These are phyloP conservation scores for Lichtheimia hyalospora DNA, from an alignment of 371 early-diverging fungal genomes.

Conservation along the genomic window DNA sequence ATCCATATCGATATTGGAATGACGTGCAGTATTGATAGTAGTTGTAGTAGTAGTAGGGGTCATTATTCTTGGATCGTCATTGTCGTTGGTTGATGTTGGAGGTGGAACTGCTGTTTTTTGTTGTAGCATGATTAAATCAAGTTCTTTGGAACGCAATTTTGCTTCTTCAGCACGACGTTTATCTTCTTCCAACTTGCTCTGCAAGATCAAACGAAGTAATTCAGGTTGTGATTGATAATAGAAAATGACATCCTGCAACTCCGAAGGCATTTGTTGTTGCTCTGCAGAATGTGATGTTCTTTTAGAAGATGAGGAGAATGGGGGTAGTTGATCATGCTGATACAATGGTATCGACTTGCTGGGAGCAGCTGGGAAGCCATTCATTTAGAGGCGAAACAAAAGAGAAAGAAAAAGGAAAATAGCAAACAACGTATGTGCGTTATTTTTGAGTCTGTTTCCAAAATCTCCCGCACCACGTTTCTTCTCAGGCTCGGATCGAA, in stretches of 20 bases:
- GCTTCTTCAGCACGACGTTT: constrained; percentile 46
- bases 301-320: too few relatives aligned
- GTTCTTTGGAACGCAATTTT: constrained; percentile 40
- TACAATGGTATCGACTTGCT: too few relatives aligned
- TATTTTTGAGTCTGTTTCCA: too few relatives aligned
- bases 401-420: too few relatives aligned
- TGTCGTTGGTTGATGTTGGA: not conserved
- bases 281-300: too few relatives aligned
- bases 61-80: too few relatives aligned
- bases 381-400: too few relatives aligned
- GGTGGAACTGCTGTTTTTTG: constrained; percentile 8
- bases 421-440: too few relatives aligned
- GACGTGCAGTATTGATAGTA: not conserved
- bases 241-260: constrained; percentile 51
- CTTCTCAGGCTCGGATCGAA: too few relatives aligned
- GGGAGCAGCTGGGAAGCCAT: too few relatives aligned
- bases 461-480: too few relatives aligned
- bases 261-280: constrained; percentile 5
- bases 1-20: not conserved
- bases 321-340: too few relatives aligned
- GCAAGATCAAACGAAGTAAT: constrained; percentile 48
- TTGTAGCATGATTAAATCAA: constrained; percentile 32
- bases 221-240: constrained; percentile 52
- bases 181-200: constrained; percentile 56
- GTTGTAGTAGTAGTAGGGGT: not conserved